Conservation (phyloP, 331 rosid genomes). For the Telfairia occidentalis region DNA sequence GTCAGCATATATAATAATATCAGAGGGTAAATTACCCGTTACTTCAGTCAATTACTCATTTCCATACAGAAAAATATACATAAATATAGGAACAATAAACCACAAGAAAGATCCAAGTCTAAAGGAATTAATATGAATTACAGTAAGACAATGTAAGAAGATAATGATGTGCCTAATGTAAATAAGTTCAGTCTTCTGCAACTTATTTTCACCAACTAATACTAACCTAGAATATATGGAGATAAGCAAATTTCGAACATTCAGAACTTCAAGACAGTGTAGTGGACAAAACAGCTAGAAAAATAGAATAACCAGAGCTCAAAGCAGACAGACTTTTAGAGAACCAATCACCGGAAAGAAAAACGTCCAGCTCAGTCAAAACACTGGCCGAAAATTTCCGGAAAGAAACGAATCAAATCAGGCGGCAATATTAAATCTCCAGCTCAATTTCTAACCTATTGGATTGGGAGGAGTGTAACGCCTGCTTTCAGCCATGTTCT, state of each 20-base stretch:
- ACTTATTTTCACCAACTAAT: neutral
- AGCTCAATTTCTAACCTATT: constrained; percentile 26
- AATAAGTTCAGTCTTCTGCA: neutral
- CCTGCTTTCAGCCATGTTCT: constrained; percentile 45
- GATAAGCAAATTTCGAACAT: neutral
- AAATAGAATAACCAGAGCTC: neutral
- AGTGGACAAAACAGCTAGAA: neutral
- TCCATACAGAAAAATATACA: neutral
- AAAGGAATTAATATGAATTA: neutral
- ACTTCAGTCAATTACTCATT: neutral
- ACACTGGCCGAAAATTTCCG: neutral
- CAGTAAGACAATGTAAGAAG: neutral
- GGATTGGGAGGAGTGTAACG: constrained; percentile 31
- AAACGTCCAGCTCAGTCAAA: neutral
- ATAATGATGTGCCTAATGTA: neutral
- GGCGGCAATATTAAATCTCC: neutral
- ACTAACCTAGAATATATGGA: neutral
- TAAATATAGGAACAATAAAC: neutral
- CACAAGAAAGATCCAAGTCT: neutral
- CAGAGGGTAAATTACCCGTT: neutral
- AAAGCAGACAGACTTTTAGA: neutral
- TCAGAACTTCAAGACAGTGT: neutral
- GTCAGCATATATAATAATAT: constrained; percentile 5
- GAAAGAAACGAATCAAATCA: neutral
- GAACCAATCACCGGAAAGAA: neutral